Evolutionary conservation across 257 asterid genomes (phyloP), one percentile per base, ranked within the genome.

Genomic region (Lithospermum erythrorhizon): DNA sequence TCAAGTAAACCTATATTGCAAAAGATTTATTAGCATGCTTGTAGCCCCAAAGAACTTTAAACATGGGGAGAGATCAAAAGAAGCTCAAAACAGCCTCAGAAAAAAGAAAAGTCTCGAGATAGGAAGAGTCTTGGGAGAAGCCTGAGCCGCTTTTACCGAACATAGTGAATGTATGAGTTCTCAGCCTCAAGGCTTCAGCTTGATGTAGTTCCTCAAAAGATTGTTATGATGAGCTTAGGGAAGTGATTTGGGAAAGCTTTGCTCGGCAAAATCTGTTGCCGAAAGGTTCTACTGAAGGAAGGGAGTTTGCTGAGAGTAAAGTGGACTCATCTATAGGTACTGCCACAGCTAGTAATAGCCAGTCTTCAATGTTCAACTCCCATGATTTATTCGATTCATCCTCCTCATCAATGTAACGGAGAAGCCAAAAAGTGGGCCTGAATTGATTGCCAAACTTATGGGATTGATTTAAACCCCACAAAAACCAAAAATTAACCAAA

Each of bases 371-470:
- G 35, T 24, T 63, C 63, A 67, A 58, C 61, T 70, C 82, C 32
- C 67, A 65, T 55, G 76, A 73, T 68, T 49, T 71, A 86, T 61
- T 73, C 79, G 73, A 64, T 49, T 63, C 69, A 66, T 80, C 87
- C 51, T 52, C 74, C 0, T 64, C 72, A 6, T 72, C 54, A 65
- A 56, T 74, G 58, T 62, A 55, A 58, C 57, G 51, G 76, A 73
- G 76, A 82, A 68, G 69, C 71, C 72, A 5, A 77, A 77, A 75
- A n/a, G n/a, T n/a, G 77, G 74, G 21, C 66, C 82, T 14, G 85
- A 81, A 71, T 76, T 82, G 55, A 79, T 87, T 25, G 96, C 94
- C 53, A 81, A 70, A 83, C 87, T 87, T 55, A 87, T 87, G 96
- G 96, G 96, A 32, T 58, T 87, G 94, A 83, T 54, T 84, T 75